phyloP scores from a whole-genome alignment of 2,329 filamentous ascomycete species.

The Colletotrichum cuscutae region DNA sequence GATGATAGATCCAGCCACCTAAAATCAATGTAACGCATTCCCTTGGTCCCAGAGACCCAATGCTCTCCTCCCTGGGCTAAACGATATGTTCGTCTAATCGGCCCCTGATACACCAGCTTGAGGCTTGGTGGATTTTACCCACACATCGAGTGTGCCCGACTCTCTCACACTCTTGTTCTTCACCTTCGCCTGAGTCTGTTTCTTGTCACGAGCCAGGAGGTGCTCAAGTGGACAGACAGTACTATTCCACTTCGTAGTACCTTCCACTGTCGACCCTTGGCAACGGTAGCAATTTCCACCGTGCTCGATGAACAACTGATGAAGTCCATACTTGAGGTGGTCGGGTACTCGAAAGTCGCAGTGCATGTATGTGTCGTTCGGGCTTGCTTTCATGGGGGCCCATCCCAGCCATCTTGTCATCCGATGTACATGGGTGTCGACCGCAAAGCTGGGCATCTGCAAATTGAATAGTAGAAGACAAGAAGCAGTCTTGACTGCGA shows the following conservation, averaged over 20 bases:
- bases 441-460: constrained; percentile 63
- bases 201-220: constrained; percentile 45
- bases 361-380: constrained; percentile 61
- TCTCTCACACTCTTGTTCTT: constrained; percentile 15
- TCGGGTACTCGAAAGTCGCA: constrained; percentile 63
- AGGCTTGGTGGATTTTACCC: too few species aligned
- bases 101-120: too few species aligned
- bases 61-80: background rate
- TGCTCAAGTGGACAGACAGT: constrained; percentile 55
- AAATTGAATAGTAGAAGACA: constrained; percentile 68
- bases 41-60: background rate
- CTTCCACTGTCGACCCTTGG: constrained; percentile 62
- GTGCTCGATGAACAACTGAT: constrained; percentile 65
- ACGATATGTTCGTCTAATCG: background rate
- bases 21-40: background rate
- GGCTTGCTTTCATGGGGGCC: constrained; percentile 60
- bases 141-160: background rate
- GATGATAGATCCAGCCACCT: background rate
- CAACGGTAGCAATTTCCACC: constrained; percentile 61
- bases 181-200: constrained; percentile 39
- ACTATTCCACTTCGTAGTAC: constrained; percentile 70
- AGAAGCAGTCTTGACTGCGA: constrained; percentile 67
- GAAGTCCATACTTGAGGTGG: constrained; percentile 64
- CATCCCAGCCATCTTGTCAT: constrained; percentile 64
- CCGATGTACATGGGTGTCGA: constrained; percentile 67